Percentiles rank a stretch among this genome's conserved stretches.
Evolutionary conservation across 345 rosid genomes (phyloP).

Genomic region (rapeseed (Brassica napus)): DNA sequence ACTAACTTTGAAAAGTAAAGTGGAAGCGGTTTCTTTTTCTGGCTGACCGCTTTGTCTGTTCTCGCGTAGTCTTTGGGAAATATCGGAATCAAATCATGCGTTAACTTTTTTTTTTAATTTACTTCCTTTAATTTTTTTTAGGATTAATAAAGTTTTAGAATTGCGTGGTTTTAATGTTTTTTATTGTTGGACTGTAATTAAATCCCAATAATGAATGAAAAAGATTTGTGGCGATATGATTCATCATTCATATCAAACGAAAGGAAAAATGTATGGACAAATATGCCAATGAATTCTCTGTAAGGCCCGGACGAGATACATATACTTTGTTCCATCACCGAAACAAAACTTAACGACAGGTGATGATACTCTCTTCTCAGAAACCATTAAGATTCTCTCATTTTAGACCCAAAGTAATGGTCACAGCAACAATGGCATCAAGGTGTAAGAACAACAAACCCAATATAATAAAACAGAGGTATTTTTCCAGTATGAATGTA

Average conservation of each 20-base stretch:
- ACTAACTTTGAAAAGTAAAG: slow-evolving; percentile 8
- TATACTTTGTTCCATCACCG: no score
- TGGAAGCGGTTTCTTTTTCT: slow-evolving; percentile 15
- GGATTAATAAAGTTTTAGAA: neutral
- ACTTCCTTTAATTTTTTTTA: no score
- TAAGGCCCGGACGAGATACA: no score
- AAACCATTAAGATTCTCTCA: slow-evolving; percentile 10
- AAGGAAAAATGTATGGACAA: no score
- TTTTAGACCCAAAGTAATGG: slow-evolving; percentile 24
- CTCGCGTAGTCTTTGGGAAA: slow-evolving; percentile 9
- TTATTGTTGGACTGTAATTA: no score
- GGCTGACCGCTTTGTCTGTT: slow-evolving; percentile 1
- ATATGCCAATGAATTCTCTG: no score
- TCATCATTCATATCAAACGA: no score
- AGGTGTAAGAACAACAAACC: slow-evolving; percentile 14
- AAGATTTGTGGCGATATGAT: neutral
- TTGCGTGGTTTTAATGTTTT: neutral
- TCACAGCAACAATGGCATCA: slow-evolving; percentile 30
- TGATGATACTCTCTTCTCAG: slow-evolving; percentile 5
- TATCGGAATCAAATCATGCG: slow-evolving; percentile 15
- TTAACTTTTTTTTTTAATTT: no score
- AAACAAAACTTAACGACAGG: neutral
- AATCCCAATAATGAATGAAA: neutral
- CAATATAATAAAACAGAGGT: neutral
- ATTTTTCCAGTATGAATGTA: slow-evolving; percentile 11